Conservation (phyloP, 2,329 filamentous ascomycete genomes). For the Diaporthe citrichinensis region DNA sequence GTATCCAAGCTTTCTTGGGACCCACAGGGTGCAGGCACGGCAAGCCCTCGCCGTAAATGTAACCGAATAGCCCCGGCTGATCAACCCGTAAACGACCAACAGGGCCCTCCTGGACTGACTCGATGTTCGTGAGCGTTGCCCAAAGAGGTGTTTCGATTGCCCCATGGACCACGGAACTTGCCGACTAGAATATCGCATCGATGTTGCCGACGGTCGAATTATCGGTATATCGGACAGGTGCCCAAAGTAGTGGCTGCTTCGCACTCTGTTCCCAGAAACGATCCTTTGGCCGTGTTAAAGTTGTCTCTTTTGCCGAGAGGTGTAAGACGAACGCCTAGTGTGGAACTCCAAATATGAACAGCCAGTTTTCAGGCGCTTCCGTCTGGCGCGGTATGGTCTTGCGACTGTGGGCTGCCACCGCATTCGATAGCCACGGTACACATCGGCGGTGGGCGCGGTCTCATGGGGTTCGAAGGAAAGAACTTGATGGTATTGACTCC, state of each 20-base stretch:
- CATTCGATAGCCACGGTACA: background rate
- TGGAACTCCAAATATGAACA: no score
- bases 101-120: background rate
- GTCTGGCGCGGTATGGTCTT: background rate
- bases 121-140: background rate
- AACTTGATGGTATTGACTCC: background rate
- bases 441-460: background rate
- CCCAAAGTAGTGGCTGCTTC: background rate
- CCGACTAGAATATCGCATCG: background rate
- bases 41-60: background rate
- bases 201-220: no score
- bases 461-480: background rate
- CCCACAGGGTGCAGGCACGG: background rate
- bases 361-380: background rate
- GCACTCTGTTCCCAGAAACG: background rate
- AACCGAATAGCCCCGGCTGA: background rate
- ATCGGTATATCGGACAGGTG: no score
- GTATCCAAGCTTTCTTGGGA: constrained; percentile 1
- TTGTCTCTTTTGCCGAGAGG: background rate
- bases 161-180: background rate
- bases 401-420: no score
- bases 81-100: background rate
- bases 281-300: background rate
- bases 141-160: background rate
- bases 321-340: background rate